phyloP scores from a whole-genome alignment of 208 protist genomes.

The Trypanosoma platydactyli region DNA sequence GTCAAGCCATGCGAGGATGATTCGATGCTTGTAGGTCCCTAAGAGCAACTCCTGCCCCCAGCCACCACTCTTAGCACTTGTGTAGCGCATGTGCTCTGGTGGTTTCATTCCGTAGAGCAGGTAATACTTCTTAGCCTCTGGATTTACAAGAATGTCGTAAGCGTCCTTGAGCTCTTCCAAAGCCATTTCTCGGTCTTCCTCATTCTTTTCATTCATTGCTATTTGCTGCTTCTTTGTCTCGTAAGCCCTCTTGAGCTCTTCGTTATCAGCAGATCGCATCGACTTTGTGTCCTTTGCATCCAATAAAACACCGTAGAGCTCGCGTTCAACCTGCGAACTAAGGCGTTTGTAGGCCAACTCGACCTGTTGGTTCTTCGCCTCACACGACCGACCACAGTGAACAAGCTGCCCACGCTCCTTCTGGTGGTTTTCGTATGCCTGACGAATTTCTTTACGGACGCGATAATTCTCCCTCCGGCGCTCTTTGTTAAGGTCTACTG shows the following conservation, averaged over 20 bases:
- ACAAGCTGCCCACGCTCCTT: constrained; percentile 76
- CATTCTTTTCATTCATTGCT: constrained; percentile 57
- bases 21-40: constrained; percentile 79
- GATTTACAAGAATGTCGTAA: constrained; percentile 83
- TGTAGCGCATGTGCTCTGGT: constrained; percentile 81
- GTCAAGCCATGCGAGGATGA: constrained; percentile 84
- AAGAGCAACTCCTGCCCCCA: constrained; percentile 85
- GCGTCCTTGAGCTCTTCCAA: constrained; percentile 85
- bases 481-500: constrained; percentile 49
- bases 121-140: constrained; percentile 88
- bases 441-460: constrained; percentile 68
- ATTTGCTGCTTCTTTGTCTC: constrained; percentile 71
- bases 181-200: constrained; percentile 77
- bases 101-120: constrained; percentile 86
- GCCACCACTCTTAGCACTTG: constrained; percentile 73
- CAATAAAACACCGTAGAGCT: constrained; percentile 82
- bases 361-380: constrained; percentile 76
- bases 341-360: constrained; percentile 82
- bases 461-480: constrained; percentile 76
- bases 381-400: constrained; percentile 69
- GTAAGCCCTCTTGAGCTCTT: constrained; percentile 70
- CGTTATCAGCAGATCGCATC: constrained; percentile 40
- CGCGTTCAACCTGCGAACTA: constrained; percentile 79
- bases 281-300: constrained; percentile 78
- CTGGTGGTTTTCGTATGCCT: constrained; percentile 63